These are phyloP conservation scores for Trichoderma citrinoviride DNA, from an alignment of 2,329 filamentous ascomycete genomes.

Conservation along the genomic window DNA sequence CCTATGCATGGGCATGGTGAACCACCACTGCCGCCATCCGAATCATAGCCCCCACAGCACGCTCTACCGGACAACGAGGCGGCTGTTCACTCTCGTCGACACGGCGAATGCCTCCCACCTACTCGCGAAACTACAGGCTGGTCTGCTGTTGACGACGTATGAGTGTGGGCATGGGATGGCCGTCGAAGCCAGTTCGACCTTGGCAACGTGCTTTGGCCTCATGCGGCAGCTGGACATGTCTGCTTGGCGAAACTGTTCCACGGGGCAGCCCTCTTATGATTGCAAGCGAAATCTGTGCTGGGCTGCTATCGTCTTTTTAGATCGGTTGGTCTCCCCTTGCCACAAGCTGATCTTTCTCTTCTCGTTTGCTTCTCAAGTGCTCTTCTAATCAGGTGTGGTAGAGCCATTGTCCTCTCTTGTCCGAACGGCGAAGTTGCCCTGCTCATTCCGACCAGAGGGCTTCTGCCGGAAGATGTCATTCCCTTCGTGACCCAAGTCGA, in stretches of 20 bases:
- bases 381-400: background rate
- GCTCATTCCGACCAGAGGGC: background rate
- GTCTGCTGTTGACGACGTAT: slow-evolving; percentile 2
- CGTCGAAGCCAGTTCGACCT: background rate
- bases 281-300: background rate
- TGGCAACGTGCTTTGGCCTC: slow-evolving; percentile 12
- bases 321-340: background rate
- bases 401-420: slow-evolving; percentile 3
- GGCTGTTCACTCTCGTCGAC: slow-evolving; percentile 1
- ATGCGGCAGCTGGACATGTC: background rate
- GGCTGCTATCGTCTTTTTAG: slow-evolving; percentile 8
- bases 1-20: slow-evolving; percentile 13
- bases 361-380: background rate
- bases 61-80: slow-evolving; percentile 4
- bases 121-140: background rate
- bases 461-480: background rate
- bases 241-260: background rate
- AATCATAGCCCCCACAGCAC: background rate
- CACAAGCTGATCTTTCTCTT: background rate
- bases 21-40: background rate
- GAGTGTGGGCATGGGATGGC: slow-evolving; percentile 15
- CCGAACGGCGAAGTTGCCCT: background rate
- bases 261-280: background rate
- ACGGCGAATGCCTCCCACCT: background rate
- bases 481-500: background rate